Evolutionary conservation across 169 alveolate species (phyloP), one percentile per base, ranked within the genome.

Genomic region (Plasmodium adleri): DNA sequence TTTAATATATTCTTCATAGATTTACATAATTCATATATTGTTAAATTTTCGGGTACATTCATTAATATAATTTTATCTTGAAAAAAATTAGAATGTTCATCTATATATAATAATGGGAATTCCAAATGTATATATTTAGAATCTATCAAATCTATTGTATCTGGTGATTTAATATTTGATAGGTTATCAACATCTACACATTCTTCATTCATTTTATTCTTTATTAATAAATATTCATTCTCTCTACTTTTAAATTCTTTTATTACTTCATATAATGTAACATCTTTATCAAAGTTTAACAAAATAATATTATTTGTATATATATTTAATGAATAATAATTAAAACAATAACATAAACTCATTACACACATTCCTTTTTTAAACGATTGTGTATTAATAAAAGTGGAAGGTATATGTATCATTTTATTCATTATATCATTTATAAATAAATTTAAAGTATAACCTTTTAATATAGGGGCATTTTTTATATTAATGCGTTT

Each of bases 401-500:
- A 86, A 45, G 17, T 72, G 3, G 92, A 70, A 39, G 92, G 92
- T 10, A 71, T 47, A 54, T 86, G 92, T 24, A 86, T 39, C 45
- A 71, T 45, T 60, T 62, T 86, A 24, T 72, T 86, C 92, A 86
- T 86, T 39, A 86, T 45, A 56, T 86, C 92, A n/a, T 49, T 54
- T 39, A 73, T 73, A 43, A 86, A 72, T 49, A 72, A 43, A 43
- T 86, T 50, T 20, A 86, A 52, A 56, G 74, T 86, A 49, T 86
- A 86, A 7, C 56, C 32, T 59, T 86, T 86, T 24, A 71, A 64
- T 45, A 86, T 43, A 26, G 87, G 71, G 9, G 76, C 88, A 56
- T 86, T 72, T 64, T n/a, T 17, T n/a, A 86, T 49, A 73, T 8
- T 72, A 28, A 72, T 74, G 47, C 63, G 71, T 49, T 49, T 45